phyloP scores from a whole-genome alignment of 2,329 filamentous ascomycete genomes.

The Exophiala lecanii-corni region DNA sequence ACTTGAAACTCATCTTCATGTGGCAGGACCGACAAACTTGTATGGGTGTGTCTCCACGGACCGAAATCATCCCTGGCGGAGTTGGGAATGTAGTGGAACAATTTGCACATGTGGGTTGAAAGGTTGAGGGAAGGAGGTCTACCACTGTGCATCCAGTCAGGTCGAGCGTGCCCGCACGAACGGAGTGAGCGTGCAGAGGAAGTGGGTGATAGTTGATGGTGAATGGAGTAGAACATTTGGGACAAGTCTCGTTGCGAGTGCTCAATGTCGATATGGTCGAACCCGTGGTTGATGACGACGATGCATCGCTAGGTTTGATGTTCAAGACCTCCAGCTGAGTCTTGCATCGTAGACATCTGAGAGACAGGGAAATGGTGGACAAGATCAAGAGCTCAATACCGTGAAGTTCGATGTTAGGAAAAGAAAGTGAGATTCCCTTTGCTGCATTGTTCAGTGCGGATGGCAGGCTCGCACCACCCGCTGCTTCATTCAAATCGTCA shows the following conservation, averaged over 20 bases:
- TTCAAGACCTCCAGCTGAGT: constrained; percentile 65
- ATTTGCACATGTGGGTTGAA: constrained; percentile 70
- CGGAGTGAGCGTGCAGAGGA: constrained; percentile 67
- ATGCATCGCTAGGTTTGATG: constrained; percentile 50
- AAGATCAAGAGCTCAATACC: constrained; percentile 73
- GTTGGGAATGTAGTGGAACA: constrained; percentile 65
- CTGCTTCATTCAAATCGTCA: constrained; percentile 27
- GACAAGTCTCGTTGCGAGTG: constrained; percentile 43
- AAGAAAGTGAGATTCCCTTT: constrained; percentile 68
- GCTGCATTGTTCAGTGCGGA: constrained; percentile 20
- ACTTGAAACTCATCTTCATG: constrained; percentile 70
- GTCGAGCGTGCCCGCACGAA: constrained; percentile 74
- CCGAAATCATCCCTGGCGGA: constrained; percentile 60
- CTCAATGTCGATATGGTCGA: constrained; percentile 24
- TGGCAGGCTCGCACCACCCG: constrained; percentile 36
- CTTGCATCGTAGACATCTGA: constrained; percentile 78
- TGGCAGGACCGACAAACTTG: constrained; percentile 78
- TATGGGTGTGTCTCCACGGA: constrained; percentile 67
- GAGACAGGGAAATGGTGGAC: constrained; percentile 59
- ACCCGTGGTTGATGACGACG: constrained; percentile 30
- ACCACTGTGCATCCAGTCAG: constrained; percentile 67
- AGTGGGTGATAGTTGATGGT: constrained; percentile 55
- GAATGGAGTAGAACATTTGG: constrained; percentile 47
- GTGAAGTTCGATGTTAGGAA: constrained; percentile 71
- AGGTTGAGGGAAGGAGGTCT: constrained; percentile 74